Base-by-base conservation (phyloP, 164 flowering plant genomes). In the Vitis riparia region DNA sequence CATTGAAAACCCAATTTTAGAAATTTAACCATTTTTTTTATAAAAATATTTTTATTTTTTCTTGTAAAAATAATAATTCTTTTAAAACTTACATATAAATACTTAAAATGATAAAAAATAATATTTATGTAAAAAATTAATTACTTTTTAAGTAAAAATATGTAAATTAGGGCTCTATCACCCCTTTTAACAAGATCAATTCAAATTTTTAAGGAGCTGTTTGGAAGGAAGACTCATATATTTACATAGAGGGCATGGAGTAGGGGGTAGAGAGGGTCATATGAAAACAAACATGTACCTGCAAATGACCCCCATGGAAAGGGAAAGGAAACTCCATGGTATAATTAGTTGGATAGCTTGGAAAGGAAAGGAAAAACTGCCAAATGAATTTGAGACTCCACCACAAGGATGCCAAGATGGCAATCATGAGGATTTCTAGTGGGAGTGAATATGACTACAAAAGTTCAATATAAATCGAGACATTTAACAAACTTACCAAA, bases 281-380 rank as follows among this genome's bases (percentile, higher is more conserved):
- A 76, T 10, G 77, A 78, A n/a, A 50, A 78, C 52, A 80, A 74
- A 66, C 5, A 50, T 11, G 67, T 66, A 69, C 68, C 70, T 62
- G 81, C 81, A 29, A 68, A 78, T 62, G 82, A 84, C 64, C 90
- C 91, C 2, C 74, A 84, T 29, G 27, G 27, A 23, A 23, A 23
- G 27, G 27, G 89, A 82, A 70, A 86, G 80, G 72, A 89, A 78
- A 71, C 70, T 90, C 51, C 73, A 65, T 59, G 80, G 81, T 49
- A 85, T 23, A 23, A 23, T 23, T 23, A 83, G 69, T 71, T 89
- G 71, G 69, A 77, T 55, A 23, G 77, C 76, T 55, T 23, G 27
- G 27, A 1, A 23, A 1, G 27, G 27, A 23, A 23, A 23, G 84
- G 79, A 69, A 77, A 77, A 75, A 82, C 76, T 59, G 75, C 80